These are phyloP conservation scores for Sphagnum contortum DNA, from an alignment of 225 moss, liverwort and hornwort species.

Conservation along the genomic window DNA sequence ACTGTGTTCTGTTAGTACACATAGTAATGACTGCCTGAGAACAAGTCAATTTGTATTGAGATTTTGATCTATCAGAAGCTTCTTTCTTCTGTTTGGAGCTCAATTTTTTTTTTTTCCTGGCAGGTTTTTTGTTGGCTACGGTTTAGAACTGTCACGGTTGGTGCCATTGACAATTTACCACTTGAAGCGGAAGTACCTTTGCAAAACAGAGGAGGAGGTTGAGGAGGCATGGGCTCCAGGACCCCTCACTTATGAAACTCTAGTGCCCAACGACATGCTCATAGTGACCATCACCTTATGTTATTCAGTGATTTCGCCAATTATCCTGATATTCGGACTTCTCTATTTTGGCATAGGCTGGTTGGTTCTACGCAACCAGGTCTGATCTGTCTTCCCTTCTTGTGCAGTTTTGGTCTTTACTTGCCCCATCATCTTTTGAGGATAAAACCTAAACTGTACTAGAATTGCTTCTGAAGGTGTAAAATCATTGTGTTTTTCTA, in stretches of 20 bases:
- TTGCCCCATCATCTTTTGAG: no score
- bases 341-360: conserved; percentile 8
- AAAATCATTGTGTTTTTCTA: no score
- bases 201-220: conserved; percentile 10
- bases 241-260: background rate
- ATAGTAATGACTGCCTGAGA: background rate
- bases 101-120: background rate
- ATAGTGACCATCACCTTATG: conserved; percentile 4
- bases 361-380: conserved; percentile 9
- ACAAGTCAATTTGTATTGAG: background rate
- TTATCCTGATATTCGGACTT: conserved; percentile 4
- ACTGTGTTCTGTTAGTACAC: background rate
- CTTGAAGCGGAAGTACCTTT: conserved; percentile 3
- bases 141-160: background rate
- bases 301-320: conserved; percentile 8
- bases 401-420: background rate
- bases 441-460: no score
- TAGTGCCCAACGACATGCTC: conserved; percentile 6
- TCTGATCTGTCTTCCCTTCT: background rate
- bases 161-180: conserved; percentile 1
- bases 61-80: background rate
- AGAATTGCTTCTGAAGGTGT: no score
- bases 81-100: background rate
- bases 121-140: conserved; percentile 5
- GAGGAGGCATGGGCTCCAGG: conserved; percentile 8